Conservation (phyloP, 2,329 filamentous ascomycete species). For the Fusarium miscanthi region DNA sequence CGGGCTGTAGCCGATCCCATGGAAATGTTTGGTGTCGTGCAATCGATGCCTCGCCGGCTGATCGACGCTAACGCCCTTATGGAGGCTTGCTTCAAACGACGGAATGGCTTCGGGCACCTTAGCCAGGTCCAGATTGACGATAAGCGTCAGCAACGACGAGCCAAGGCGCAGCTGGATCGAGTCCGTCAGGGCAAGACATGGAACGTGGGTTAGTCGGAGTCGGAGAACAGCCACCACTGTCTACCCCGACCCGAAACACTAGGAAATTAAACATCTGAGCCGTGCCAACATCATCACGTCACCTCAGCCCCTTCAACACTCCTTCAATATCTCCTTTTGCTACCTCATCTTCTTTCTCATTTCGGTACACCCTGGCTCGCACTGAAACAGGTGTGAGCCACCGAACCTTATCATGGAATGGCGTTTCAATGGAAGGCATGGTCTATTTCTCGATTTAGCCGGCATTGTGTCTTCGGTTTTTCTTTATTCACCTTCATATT, state of each 20-base stretch:
- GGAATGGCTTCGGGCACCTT: conserved; percentile 83
- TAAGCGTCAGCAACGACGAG: conserved; percentile 75
- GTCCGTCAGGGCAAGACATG: conserved; percentile 47
- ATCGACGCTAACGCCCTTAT: conserved; percentile 85
- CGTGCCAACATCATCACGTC: background rate
- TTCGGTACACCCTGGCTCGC: conserved; percentile 28
- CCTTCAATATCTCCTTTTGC: conserved; percentile 22
- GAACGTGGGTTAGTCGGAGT: conserved; percentile 45
- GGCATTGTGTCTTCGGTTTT: conserved; percentile 41
- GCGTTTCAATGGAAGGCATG: conserved; percentile 44
- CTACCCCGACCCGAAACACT: conserved; percentile 2
- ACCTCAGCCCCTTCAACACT: conserved; percentile 12
- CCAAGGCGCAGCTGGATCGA: conserved; percentile 60
- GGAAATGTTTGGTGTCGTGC: conserved; percentile 96
- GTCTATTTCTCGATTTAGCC: conserved; percentile 41
- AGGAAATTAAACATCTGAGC: conserved; percentile 11
- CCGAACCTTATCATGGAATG: conserved; percentile 42
- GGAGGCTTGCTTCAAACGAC: conserved; percentile 83
- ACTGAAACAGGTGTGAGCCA: conserved; percentile 26
- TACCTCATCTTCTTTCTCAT: conserved; percentile 14
- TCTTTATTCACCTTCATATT: conserved; percentile 23
- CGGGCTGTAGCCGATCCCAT: conserved; percentile 84
- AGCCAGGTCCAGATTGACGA: conserved; percentile 85
- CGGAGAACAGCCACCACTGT: conserved; percentile 49
- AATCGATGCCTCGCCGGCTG: conserved; percentile 83